Evolutionary conservation across 225 moss, liverwort and hornwort genomes (phyloP), one percentile per base, ranked within the genome.

Genomic region (Physcomitrium patens): DNA sequence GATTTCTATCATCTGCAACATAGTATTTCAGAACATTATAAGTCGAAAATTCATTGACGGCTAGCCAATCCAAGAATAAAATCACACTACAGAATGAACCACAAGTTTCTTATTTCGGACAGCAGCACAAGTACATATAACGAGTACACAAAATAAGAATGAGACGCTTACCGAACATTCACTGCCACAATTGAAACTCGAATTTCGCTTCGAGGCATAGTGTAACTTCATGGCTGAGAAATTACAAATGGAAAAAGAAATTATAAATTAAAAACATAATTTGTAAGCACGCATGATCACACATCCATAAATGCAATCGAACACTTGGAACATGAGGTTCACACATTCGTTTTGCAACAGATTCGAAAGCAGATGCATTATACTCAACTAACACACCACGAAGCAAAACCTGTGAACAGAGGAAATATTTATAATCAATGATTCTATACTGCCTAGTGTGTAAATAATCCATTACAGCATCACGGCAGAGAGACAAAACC

Each of bases 1-100:
- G 12, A 71, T 47, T 17, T 81, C 80, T 49, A 67, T 56, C 70
- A 67, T 71, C 80, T 76, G 65, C 63, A 69, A 60, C n/a, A 66
- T 18, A 44, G 18, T 45, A 55, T 24, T 60, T 22, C 15, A 47
- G n/a, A 26, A 71, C 31, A 59, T n/a, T 23, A 51, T 62, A 17
- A 45, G 52, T 3, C 12, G n/a, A 24, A 65, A 9, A 54, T 23
- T 43, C 42, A 55, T 64, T 24, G 9, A 3, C 54, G n/a, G 43
- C 63, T 7, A 17, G 23, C 22, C 17, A 17, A 45, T 31, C 31
- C 31, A 31, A 31, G 31, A 9, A 10, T 56, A 13, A 54, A 44
- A 10, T 16, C 45, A 65, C 22, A 75, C 26, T 2, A 26, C 17
- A 27, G n/a, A 20, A 75, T 11, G 66, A 27, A 4, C 12, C 41